Percentiles rank a stretch among this genome's conserved stretches.
These are phyloP conservation scores for Perkinsus chesapeaki DNA, from an alignment of 169 alveolate species.

Conservation along the genomic window DNA sequence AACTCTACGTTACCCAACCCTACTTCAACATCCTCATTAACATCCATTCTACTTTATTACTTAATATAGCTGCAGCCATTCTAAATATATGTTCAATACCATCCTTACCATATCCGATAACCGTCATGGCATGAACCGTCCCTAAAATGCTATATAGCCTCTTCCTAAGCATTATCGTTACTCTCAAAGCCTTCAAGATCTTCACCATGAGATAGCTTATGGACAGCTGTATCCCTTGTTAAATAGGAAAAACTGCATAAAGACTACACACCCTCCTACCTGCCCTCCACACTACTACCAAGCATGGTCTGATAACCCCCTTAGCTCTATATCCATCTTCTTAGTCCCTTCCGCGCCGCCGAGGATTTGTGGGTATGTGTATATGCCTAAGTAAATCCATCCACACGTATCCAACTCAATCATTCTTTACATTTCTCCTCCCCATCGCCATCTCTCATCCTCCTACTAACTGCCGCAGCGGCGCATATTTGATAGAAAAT, in stretches of 20 bases:
- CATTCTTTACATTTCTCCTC: too few species aligned
- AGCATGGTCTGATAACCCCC: not conserved
- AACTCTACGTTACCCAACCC: not conserved
- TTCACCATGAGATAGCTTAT: not conserved
- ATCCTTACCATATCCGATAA: not conserved
- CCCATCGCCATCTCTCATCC: not conserved
- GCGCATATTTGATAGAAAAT: constrained; percentile 88
- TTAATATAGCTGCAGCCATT: not conserved
- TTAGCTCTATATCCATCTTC: not conserved
- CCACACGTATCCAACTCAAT: too few species aligned
- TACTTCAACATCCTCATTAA: not conserved
- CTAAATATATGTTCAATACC: not conserved
- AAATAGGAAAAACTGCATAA: not conserved
- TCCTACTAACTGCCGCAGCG: constrained; percentile 27
- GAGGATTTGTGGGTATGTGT: not conserved
- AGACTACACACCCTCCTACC: not conserved
- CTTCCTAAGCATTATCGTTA: not conserved
- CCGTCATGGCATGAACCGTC: not conserved
- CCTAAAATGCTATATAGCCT: not conserved
- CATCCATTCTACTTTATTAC: not conserved
- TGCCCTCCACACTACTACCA: not conserved
- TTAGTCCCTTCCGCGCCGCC: not conserved
- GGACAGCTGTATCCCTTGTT: not conserved
- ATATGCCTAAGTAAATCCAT: too few species aligned
- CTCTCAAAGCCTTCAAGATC: not conserved